phyloP scores from a whole-genome alignment of 176 grass and related monocot species.

The Zoysia pacifica region DNA sequence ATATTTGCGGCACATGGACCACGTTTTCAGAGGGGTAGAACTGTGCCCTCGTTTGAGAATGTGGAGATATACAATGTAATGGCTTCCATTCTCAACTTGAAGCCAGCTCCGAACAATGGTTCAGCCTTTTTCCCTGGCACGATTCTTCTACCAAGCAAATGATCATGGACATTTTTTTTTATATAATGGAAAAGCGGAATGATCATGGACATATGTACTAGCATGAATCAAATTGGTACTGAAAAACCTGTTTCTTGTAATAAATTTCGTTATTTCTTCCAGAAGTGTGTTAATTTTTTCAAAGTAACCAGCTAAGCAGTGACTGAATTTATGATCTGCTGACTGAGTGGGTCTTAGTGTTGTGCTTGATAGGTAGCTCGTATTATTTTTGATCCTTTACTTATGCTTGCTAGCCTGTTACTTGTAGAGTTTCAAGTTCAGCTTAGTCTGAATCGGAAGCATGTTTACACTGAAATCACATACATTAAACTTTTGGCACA shows the following conservation, averaged over 20 bases:
- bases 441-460: too few species aligned
- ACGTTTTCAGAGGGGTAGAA: constrained; percentile 66
- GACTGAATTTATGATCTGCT: too few species aligned
- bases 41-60: constrained; percentile 80
- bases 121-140: constrained; percentile 65
- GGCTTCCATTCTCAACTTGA: constrained; percentile 68
- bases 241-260: too few species aligned
- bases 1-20: constrained; percentile 80
- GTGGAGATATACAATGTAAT: constrained; percentile 93
- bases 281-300: not conserved
- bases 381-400: too few species aligned
- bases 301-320: too few species aligned
- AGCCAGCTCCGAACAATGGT: constrained; percentile 76
- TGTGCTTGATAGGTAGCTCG: too few species aligned
- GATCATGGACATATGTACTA: not conserved
- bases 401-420: not conserved
- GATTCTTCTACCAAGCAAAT: constrained; percentile 64
- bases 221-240: not conserved
- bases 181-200: too few species aligned
- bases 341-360: too few species aligned
- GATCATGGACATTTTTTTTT: not conserved
- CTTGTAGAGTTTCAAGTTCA: too few species aligned
- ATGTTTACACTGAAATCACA: not conserved
- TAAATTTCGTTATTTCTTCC: too few species aligned
- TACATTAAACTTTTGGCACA: not conserved